phyloP scores from a whole-genome alignment of 2,329 filamentous ascomycete species.

The Hypoxylon sp. region DNA sequence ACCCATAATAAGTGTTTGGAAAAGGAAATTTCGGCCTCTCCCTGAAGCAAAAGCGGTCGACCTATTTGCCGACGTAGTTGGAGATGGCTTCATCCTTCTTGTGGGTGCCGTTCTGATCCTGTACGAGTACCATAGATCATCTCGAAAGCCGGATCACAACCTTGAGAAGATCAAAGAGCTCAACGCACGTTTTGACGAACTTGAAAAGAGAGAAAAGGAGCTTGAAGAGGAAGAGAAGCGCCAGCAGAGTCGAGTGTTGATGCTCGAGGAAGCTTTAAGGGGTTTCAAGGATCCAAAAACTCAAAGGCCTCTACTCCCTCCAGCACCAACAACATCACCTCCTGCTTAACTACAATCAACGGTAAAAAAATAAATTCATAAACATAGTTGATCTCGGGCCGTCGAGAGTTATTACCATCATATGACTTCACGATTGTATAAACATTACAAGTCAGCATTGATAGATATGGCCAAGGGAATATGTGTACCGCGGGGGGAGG shows the following conservation, averaged over 20 bases:
- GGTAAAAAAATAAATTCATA: not conserved
- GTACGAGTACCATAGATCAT: slow-evolving; percentile 73
- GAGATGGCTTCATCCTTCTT: slow-evolving; percentile 73
- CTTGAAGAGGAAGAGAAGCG: slow-evolving; percentile 64
- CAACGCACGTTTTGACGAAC: slow-evolving; percentile 63
- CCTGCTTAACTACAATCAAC: slow-evolving; percentile 18
- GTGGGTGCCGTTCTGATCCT: slow-evolving; percentile 71
- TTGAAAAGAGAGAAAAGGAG: slow-evolving; percentile 66
- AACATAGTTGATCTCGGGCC: not conserved
- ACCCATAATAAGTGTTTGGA: slow-evolving; percentile 70
- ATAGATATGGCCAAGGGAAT: not conserved
- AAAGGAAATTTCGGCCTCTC: slow-evolving; percentile 72
- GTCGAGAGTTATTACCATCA: not conserved
- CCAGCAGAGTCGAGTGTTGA: slow-evolving; percentile 63
- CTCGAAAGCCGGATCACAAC: slow-evolving; percentile 73
- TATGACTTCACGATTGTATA: slow-evolving; percentile 19
- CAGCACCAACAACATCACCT: slow-evolving; percentile 49
- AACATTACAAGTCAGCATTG: slow-evolving; percentile 5
- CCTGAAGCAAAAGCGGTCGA: slow-evolving; percentile 76
- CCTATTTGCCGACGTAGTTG: slow-evolving; percentile 75
- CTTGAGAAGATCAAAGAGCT: slow-evolving; percentile 68
- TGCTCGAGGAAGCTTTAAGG: slow-evolving; percentile 68
- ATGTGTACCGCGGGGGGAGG: slow-evolving; percentile 1
- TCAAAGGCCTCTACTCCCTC: slow-evolving; percentile 66
- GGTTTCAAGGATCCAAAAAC: slow-evolving; percentile 69